These are phyloP conservation scores for Calocera viscosa DNA, from an alignment of 768 basidiomycete species.

Conservation along the genomic window DNA sequence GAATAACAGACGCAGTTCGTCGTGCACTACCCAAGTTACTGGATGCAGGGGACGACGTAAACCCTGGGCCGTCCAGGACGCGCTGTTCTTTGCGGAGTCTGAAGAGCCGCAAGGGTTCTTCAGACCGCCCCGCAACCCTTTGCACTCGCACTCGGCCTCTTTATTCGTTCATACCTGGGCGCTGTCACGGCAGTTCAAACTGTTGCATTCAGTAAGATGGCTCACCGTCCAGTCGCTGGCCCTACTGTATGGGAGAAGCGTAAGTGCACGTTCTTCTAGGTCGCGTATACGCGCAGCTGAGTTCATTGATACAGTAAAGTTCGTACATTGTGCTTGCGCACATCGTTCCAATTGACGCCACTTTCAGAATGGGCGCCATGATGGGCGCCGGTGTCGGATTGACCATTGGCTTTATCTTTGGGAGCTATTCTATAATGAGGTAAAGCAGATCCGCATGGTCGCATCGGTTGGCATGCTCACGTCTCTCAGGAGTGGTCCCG, in stretches of 20 bases:
- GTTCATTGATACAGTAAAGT: neutral
- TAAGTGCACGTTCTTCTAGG: neutral
- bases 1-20: no score
- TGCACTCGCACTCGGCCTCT: no score
- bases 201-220: neutral
- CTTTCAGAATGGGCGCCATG: constrained; percentile 68
- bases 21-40: no score
- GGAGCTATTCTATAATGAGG: constrained; percentile 84
- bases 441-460: constrained; percentile 27
- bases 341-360: neutral
- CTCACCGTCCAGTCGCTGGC: neutral
- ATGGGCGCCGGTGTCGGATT: constrained; percentile 91
- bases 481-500: constrained; percentile 61
- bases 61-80: no score
- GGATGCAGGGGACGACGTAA: no score
- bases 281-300: neutral
- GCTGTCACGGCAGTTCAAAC: neutral
- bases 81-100: no score
- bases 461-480: neutral
- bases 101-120: no score
- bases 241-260: constrained; percentile 7
- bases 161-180: neutral
- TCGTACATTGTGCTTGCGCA: neutral
- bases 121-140: no score
- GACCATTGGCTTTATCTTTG: constrained; percentile 96